Conservation (phyloP, 2,329 filamentous ascomycete genomes). For the Trichophaea hybrida region DNA sequence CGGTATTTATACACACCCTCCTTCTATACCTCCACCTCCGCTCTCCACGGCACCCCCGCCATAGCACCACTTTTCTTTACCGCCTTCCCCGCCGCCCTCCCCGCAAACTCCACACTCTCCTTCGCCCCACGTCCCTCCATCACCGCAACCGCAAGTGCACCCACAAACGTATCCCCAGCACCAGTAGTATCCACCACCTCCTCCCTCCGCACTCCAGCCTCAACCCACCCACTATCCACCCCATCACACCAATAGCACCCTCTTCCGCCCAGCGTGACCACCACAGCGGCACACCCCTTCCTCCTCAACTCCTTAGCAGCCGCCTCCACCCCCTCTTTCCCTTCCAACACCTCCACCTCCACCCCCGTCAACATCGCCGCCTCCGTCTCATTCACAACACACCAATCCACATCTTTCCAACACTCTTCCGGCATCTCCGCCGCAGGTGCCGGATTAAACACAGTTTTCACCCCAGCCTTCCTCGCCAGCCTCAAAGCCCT, state of each 20-base stretch:
- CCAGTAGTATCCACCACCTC: slow-evolving; percentile 83
- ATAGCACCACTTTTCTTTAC: slow-evolving; percentile 52
- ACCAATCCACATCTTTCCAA: slow-evolving; percentile 55
- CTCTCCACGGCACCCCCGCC: slow-evolving; percentile 51
- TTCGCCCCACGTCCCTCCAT: slow-evolving; percentile 44
- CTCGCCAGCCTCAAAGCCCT: slow-evolving; percentile 43
- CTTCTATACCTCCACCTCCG: slow-evolving; percentile 33
- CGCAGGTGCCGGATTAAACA: slow-evolving; percentile 78
- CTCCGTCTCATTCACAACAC: slow-evolving; percentile 86
- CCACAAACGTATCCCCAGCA: slow-evolving; percentile 88
- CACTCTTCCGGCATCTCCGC: slow-evolving; percentile 46
- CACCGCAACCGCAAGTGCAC: slow-evolving; percentile 38
- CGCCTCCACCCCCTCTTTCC: slow-evolving; percentile 36
- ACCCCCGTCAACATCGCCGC: slow-evolving; percentile 43
- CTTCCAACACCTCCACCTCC: slow-evolving; percentile 33
- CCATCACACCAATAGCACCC: slow-evolving; percentile 55
- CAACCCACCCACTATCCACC: slow-evolving; percentile 39
- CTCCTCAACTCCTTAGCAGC: slow-evolving; percentile 48
- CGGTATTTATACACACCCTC: too few relatives aligned
- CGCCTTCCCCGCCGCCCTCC: slow-evolving; percentile 49
- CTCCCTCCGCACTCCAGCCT: slow-evolving; percentile 55
- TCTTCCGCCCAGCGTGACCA: slow-evolving; percentile 62
- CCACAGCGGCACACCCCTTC: slow-evolving; percentile 57
- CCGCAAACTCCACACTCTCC: slow-evolving; percentile 46
- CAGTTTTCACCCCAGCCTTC: slow-evolving; percentile 42